phyloP scores from a whole-genome alignment of 2,329 filamentous ascomycete species.

The Trichoderma sp. region DNA sequence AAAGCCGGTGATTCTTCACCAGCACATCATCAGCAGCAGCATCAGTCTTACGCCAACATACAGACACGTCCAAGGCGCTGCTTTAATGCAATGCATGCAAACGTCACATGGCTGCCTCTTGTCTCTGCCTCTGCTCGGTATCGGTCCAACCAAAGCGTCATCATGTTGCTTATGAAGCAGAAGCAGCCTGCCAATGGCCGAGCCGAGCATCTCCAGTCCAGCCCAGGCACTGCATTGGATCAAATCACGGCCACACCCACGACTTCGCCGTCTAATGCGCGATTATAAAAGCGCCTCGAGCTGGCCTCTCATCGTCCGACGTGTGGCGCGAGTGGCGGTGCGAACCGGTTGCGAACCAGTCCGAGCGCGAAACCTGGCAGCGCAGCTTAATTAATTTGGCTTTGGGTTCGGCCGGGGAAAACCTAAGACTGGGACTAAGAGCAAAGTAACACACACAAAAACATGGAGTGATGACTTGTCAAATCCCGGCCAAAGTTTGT shows the following conservation, averaged over 20 bases:
- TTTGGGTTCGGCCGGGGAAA: background rate
- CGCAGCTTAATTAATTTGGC: background rate
- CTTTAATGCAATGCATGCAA: background rate
- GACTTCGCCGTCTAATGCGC: background rate
- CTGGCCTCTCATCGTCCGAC: constrained; percentile 10
- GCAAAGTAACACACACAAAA: background rate
- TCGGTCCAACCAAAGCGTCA: background rate
- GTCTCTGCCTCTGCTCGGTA: background rate
- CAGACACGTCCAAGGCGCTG: background rate
- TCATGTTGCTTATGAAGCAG: background rate
- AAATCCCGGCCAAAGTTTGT: background rate
- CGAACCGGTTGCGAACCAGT: constrained; percentile 14
- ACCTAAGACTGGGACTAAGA: background rate
- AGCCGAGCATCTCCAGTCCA: background rate
- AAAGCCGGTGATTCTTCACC: background rate
- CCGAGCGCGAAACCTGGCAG: background rate
- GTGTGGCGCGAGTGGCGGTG: constrained; percentile 17
- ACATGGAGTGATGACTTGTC: constrained; percentile 13
- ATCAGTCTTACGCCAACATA: background rate
- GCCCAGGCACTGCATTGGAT: background rate
- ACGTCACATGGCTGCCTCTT: constrained; percentile 1
- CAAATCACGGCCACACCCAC: background rate
- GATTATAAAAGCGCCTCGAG: background rate
- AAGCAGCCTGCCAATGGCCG: background rate
- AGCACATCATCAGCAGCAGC: background rate